Evolutionary conservation across 495 filamentous ascomycete genomes (phyloP).

Genomic region (Aspergillus sclerotiicarbonarius): DNA sequence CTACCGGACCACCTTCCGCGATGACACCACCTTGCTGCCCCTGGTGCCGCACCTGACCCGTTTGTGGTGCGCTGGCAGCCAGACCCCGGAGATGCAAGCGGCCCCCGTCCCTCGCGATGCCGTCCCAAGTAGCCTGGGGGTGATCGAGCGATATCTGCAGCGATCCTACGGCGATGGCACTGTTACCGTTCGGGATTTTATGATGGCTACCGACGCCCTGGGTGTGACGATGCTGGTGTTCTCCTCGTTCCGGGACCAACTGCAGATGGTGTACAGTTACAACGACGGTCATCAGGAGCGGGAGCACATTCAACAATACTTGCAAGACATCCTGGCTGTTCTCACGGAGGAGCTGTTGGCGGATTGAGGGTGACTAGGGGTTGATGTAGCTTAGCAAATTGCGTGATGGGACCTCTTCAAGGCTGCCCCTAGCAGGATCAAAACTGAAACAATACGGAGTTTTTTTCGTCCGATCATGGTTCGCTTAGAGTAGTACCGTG

Average conservation of each 20-base stretch:
- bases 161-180: neutral
- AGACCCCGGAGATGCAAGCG: neutral
- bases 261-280: slow-evolving; percentile 5
- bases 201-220: slow-evolving; percentile 3
- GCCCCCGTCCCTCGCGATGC: neutral
- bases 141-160: slow-evolving; percentile 6
- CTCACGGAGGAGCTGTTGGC: neutral
- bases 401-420: too few relatives aligned
- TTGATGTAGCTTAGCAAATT: too few relatives aligned
- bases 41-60: neutral
- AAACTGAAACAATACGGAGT: too few relatives aligned
- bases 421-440: too few relatives aligned
- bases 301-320: neutral
- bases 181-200: slow-evolving; percentile 5
- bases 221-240: neutral
- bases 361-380: too few relatives aligned
- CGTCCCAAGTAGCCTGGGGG: slow-evolving; percentile 6
- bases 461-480: too few relatives aligned
- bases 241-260: slow-evolving; percentile 1
- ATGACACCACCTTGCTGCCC: neutral
- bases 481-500: too few relatives aligned
- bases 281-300: slow-evolving; percentile 4
- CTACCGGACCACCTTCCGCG: neutral
- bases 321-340: slow-evolving; percentile 3
- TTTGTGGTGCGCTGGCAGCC: neutral